Base-by-base conservation (phyloP, 768 basidiomycete species). In the Termitomyces sp. region DNA sequence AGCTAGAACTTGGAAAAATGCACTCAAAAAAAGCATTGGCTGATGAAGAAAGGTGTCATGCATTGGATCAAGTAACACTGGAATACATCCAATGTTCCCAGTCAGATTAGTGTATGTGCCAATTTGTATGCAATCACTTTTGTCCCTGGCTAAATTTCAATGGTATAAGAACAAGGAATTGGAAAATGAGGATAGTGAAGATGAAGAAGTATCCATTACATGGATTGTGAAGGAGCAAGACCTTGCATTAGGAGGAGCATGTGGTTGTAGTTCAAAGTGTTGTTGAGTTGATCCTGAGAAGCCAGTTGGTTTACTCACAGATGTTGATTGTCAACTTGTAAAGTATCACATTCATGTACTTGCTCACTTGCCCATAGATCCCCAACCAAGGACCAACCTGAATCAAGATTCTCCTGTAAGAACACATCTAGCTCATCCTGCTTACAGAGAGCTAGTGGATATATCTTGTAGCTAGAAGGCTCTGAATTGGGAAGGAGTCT, bases 41-140 rank as follows among this genome's bases (percentile, higher is more conserved):
- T 12, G 50, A 65, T 65, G 56, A 52, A 27, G 16, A 33, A 18
- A 3, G 44, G 46, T 3, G 67, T 64, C 47, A 60, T 26, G 51
- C 48, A 33, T 51, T 57, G 56, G 56, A 57, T 34, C 56, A 16
- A n/a, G 37, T 49, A 27, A 30, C 49, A 1, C 49, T 5, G 5
- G 50, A 37, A n/a, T 51, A 51, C 13, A 34, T 57, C 16, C 30
- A 50, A 12, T 20, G 18, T 9, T 36, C 55, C 4, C 33, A 56
- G 24, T 39, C 22, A 5, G 36, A 56, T n/a, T 27, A 20, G 22
- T 56, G 55, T 36, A 49, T 49, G 55, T 34, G 44, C 1, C 22
- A 20, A n/a, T 56, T 56, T 48, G 48, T 42, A 5, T 57, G 56
- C 26, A 39, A 51, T 24, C 56, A 57, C 33, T 57, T 57, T 40